Percentiles rank a stretch among this genome's conserved stretches.
Evolutionary conservation across 164 flowering plant species (phyloP).

Genomic region (Stephania yunnanensis): DNA sequence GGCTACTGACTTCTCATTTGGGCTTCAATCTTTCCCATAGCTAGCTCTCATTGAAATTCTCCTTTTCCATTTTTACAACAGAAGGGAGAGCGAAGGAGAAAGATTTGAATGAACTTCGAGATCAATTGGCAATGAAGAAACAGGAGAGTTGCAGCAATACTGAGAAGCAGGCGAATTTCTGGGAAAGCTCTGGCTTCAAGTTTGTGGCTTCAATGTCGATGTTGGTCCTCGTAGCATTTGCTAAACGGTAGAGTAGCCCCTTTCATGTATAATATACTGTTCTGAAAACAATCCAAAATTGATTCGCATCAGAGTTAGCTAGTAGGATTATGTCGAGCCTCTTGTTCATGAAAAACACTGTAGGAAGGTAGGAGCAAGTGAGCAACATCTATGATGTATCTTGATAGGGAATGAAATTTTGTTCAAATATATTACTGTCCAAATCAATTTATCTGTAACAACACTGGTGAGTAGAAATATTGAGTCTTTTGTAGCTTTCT

Average conservation of each 20-base stretch:
- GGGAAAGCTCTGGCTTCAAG: slow-evolving; percentile 87
- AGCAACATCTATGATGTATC: too few species aligned
- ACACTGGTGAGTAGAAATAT: neutral
- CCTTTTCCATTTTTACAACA: slow-evolving; percentile 19
- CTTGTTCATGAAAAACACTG: neutral
- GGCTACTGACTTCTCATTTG: too few species aligned
- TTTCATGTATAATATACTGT: neutral
- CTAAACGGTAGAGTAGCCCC: slow-evolving; percentile 48
- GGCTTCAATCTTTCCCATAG: too few species aligned
- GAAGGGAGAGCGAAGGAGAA: slow-evolving; percentile 91
- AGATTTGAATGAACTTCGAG: slow-evolving; percentile 75
- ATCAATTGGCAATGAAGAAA: slow-evolving; percentile 55
- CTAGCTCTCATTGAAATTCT: neutral
- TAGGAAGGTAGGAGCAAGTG: too few species aligned
- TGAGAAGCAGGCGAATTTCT: slow-evolving; percentile 57
- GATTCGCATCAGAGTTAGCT: neutral
- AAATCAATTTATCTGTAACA: neutral
- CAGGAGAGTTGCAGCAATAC: slow-evolving; percentile 19
- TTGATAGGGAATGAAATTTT: neutral
- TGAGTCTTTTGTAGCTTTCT: neutral
- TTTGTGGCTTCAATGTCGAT: slow-evolving; percentile 80
- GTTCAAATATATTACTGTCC: neutral
- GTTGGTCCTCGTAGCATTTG: slow-evolving; percentile 71
- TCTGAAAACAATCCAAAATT: slow-evolving; percentile 13
- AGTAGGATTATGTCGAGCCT: neutral